Base-by-base conservation (phyloP, 768 basidiomycete genomes). In the Mycena epipterygia region DNA sequence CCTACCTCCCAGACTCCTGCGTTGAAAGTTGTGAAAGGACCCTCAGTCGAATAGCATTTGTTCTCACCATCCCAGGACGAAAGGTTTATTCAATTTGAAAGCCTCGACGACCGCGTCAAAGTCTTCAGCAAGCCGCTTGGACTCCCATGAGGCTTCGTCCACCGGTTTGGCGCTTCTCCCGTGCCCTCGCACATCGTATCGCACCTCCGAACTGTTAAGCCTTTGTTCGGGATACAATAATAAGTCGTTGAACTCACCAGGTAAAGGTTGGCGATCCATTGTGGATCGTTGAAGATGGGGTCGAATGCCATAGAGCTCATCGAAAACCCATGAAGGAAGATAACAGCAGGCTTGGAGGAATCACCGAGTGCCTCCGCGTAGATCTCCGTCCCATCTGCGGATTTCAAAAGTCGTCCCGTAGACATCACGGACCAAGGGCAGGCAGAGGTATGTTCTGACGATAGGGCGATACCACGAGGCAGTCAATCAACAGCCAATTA, bases 251-350 rank as follows among this genome's bases (percentile, higher is more conserved):
- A n/a, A n/a, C 76, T 64, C 63, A 78, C 78, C 65, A 84, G 71
- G 67, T 82, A 78, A 46, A 78, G 68, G 21, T 74, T 64, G 41
- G 69, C 69, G 33, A 73, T 65, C 76, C 82, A 79, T 25, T 63
- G 46, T 7, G 74, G 64, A 69, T 84, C 82, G 37, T 42, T 49
- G 68, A 85, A 84, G 64, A 83, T 79, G 61, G 71, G 73, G 67
- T 84, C 81, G 64, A 82, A 86, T 12, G 75, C 77, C 30, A 78
- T 72, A 14, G 76, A 72, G 33, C 77, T 78, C 71, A 80, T 74
- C 8, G 76, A 75, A 66, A 84, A 77, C 7, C 81, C 84, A 63
- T 81, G 84, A 21, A 84, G 78, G 74, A 84, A 83, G 53, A 86
- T 77, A 27, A 85, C 58, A 17, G 80, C 74, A 32, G 80, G 83